Conservation (phyloP, 192 early-diverging fungal genomes). For the Podila clonocystis region DNA sequence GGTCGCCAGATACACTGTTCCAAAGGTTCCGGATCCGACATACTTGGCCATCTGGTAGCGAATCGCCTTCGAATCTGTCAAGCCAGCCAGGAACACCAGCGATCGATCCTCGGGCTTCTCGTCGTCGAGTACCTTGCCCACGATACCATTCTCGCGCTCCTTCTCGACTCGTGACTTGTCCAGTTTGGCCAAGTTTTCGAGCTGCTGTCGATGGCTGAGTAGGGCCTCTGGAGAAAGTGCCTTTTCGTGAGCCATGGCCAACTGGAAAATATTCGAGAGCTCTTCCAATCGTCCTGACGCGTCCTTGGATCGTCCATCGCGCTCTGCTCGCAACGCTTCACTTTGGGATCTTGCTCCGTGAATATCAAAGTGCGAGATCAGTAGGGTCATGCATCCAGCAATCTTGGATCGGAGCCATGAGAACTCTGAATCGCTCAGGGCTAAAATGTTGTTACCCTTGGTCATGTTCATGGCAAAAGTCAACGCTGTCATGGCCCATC, state of each 20-base stretch:
- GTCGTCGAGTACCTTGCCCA: slow-evolving; percentile 85
- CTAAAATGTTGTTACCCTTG: slow-evolving; percentile 74
- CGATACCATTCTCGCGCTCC: slow-evolving; percentile 56
- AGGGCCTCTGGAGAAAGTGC: slow-evolving; percentile 51
- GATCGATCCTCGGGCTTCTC: slow-evolving; percentile 82
- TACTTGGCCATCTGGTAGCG: slow-evolving; percentile 88
- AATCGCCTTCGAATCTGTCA: slow-evolving; percentile 80
- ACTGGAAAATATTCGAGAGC: slow-evolving; percentile 42
- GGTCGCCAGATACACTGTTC: slow-evolving; percentile 85
- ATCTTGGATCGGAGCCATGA: slow-evolving; percentile 75
- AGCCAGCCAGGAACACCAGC: slow-evolving; percentile 78
- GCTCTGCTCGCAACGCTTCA: slow-evolving; percentile 45
- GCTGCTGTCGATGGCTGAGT: slow-evolving; percentile 19
- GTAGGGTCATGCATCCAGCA: slow-evolving; percentile 79
- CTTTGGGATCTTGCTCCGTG: slow-evolving; percentile 65
- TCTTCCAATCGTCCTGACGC: slow-evolving; percentile 32
- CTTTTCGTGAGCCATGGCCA: slow-evolving; percentile 27
- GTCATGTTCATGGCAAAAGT: slow-evolving; percentile 86
- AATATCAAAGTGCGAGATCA: slow-evolving; percentile 88
- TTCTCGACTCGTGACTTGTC: slow-evolving; percentile 59
- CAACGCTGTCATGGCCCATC: slow-evolving; percentile 86
- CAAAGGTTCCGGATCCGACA: slow-evolving; percentile 89
- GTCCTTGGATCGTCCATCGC: slow-evolving; percentile 34
- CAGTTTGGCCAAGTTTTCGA: slow-evolving; percentile 57
- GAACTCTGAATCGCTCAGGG: slow-evolving; percentile 78